Base-by-base conservation (phyloP, 2,329 filamentous ascomycete genomes). In the Fusarium tanahbumbuense region DNA sequence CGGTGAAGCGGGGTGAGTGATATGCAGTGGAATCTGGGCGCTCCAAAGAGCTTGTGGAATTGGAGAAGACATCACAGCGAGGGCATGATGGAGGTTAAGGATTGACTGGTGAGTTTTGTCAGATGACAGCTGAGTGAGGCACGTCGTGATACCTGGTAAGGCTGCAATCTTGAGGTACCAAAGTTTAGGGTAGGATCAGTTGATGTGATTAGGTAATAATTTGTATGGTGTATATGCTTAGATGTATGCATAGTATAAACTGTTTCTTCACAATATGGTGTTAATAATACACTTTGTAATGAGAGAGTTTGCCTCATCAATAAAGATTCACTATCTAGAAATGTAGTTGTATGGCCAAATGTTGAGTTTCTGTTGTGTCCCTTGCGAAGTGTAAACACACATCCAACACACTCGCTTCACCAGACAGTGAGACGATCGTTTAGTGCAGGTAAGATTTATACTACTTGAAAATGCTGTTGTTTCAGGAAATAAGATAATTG, bases 21-120 rank as follows among this genome's bases (percentile, higher is more conserved):
- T 86, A 77, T 83, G 79, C 49, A 89, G 77, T 11, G 87, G 87
- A 61, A 89, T 81, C 60, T 83, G 83, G 60, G 86, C 80, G 68
- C 79, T 79, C 87, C 87, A 89, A 66, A 89, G 85, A 37, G 82
- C 77, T 71, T 85, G 83, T 13, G 85, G 76, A 49, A 83, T 80
- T 23, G 71, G 49, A 15, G 68, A 61, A 42, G 74, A 73, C 75
- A 76, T 79, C 60, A 73, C 75, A 57, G 37, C 34, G 42, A 47
- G 46, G 5, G 52, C 72, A 77, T 76, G 54, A 20, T 65, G 65
- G 37, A 25, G 28, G 10, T 18, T 16, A 28, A 40, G 42, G 65
- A 27, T 30, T 42, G n/a, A 28, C n/a, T n/a, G 30, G 18, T 59
- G 63, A 49, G 49, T 34, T 15, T 46, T 60, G n/a, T 11, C 27